These are phyloP conservation scores for Ascochyta clinopodiicola DNA, from an alignment of 2,329 filamentous ascomycete genomes.

Conservation along the genomic window DNA sequence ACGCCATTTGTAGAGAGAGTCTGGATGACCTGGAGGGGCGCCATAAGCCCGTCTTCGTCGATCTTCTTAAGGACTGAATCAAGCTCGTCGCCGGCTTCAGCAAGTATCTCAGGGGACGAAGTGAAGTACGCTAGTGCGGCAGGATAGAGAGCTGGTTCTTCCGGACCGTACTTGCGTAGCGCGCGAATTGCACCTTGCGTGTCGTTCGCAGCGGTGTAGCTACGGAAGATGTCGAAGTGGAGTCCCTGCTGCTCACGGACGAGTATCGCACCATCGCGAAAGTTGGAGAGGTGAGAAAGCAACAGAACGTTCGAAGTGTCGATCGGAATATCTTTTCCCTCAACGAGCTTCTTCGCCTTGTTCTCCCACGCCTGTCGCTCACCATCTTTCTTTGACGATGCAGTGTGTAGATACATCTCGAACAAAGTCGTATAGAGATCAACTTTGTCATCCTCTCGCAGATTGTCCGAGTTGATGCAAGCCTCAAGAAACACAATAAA, in stretches of 20 bases:
- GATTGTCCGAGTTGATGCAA: conserved; percentile 72
- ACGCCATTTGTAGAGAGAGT: conserved; percentile 80
- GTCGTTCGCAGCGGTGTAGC: conserved; percentile 90
- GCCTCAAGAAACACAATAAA: conserved; percentile 94
- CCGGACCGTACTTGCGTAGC: conserved; percentile 85
- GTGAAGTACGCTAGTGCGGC: conserved; percentile 93
- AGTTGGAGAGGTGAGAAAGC: conserved; percentile 88
- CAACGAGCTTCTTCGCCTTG: conserved; percentile 88
- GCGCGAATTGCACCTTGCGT: conserved; percentile 90
- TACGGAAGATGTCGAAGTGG: conserved; percentile 93
- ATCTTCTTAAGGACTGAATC: conserved; percentile 82
- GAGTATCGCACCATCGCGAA: conserved; percentile 86
- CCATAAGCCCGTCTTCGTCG: conserved; percentile 89
- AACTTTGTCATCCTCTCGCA: conserved; percentile 76
- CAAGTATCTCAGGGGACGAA: conserved; percentile 78
- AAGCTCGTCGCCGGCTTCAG: conserved; percentile 86
- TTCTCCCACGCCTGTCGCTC: conserved; percentile 83
- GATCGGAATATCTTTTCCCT: conserved; percentile 79
- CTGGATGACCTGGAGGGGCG: conserved; percentile 94
- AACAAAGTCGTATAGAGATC: conserved; percentile 96
- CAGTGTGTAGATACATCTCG: conserved; percentile 96
- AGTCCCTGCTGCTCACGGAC: conserved; percentile 94
- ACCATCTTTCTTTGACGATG: conserved; percentile 73
- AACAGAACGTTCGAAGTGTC: conserved; percentile 94
- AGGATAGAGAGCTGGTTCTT: conserved; percentile 90